Base-by-base conservation (phyloP, 1,284 basidiomycete species). In the Tranzscheliella williamsii region DNA sequence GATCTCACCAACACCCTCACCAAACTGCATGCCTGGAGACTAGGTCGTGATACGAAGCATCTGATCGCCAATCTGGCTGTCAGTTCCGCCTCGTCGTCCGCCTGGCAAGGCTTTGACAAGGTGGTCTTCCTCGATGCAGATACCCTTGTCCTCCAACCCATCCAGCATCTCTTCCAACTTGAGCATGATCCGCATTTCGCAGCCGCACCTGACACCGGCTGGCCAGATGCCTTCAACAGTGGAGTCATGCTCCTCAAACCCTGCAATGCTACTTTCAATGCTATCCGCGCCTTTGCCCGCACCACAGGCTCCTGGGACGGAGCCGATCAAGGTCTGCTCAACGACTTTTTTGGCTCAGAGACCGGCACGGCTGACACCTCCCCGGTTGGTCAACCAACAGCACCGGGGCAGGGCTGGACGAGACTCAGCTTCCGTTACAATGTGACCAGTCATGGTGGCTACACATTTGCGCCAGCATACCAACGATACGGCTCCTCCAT, bases 211-310 rank as follows among this genome's bases (percentile, higher is more conserved):
- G 94, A 98, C 78, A 89, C 91, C 23, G 94, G 94, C 64, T 98
- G 94, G 94, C 94, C 94, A 30, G 94, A 98, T 79, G 92, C 94
- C 53, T 97, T 98, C 82, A 98, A 97, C 78, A 94, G 92, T 20
- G 94, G 94, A 31, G 86, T 97, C 36, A 85, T 98, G 80, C 90
- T 96, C 45, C 80, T 93, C 36, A 84, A 83, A 31, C 94, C 94
- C 0, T 85, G 86, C 2, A 82, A 87, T 62, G 84, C 85, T 42
- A 91, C 91, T 67, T 97, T 95, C 78, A 81, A 84, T 2, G 84
- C 86, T 38, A 82, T 97, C 41, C 84, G 82, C 51, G 79, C 82
- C 12, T 82, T 93, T 42, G 83, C 89, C 42, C 84, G 85, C 53
- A 80, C 83, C 6, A 87, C 87, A 64, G 92, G 92, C 11, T 88